phyloP scores from a whole-genome alignment of 2,329 filamentous ascomycete species.

The Colletotrichum cordylinicola region DNA sequence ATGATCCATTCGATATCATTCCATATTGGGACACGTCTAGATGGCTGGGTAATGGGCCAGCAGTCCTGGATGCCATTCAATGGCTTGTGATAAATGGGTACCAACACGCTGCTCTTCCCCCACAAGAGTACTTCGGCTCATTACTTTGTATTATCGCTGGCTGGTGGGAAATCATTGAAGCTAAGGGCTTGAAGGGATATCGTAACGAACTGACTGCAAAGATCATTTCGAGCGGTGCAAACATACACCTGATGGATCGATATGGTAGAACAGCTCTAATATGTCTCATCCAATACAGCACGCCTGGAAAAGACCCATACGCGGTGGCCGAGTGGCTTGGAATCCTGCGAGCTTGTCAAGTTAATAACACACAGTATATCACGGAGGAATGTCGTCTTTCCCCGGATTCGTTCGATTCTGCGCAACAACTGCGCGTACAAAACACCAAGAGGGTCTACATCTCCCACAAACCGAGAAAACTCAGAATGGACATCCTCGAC shows the following conservation, averaged over 20 bases:
- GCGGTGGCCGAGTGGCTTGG: neutral
- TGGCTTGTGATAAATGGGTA: too few relatives aligned
- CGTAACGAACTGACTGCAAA: fast-evolving
- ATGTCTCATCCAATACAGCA: neutral
- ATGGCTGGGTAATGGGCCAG: too few relatives aligned
- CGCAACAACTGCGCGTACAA: too few relatives aligned
- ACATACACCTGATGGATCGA: neutral
- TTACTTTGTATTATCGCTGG: too few relatives aligned
- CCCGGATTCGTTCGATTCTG: neutral
- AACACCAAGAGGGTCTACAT: neutral
- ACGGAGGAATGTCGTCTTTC: neutral
- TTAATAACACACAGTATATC: neutral
- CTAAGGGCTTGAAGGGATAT: too few relatives aligned
- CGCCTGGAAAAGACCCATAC: neutral
- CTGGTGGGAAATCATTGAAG: too few relatives aligned
- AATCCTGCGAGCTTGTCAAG: neutral
- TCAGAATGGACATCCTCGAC: neutral
- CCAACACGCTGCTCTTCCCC: too few relatives aligned
- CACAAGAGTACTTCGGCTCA: too few relatives aligned
- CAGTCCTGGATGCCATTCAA: too few relatives aligned
- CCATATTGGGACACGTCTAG: too few relatives aligned
- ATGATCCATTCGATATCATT: too few relatives aligned
- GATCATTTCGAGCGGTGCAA: neutral
- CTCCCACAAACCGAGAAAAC: neutral
- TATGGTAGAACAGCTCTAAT: neutral